Evolutionary conservation across 768 basidiomycete genomes (phyloP).

Genomic region (Coprinopsis strossmayeri): DNA sequence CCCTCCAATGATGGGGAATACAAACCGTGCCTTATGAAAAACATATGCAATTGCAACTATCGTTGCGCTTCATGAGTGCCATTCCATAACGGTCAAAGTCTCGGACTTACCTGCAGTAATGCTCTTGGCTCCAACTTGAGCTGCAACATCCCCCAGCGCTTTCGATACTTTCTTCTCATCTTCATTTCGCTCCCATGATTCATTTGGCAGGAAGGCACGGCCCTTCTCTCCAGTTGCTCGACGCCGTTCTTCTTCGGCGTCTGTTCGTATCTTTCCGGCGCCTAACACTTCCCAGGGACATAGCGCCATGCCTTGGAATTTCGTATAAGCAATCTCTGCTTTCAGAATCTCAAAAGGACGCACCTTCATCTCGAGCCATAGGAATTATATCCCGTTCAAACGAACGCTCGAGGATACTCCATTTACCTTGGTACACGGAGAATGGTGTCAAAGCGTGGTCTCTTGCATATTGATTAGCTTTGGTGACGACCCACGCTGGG

Average conservation of each 20-base stretch:
- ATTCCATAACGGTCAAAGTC: background rate
- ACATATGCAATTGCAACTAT: constrained; percentile 50
- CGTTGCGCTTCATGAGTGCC: constrained; percentile 19
- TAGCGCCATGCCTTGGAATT: constrained; percentile 24
- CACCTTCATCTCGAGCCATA: constrained; percentile 37
- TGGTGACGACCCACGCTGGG: constrained; percentile 40
- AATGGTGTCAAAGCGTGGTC: constrained; percentile 43
- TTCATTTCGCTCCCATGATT: constrained; percentile 41
- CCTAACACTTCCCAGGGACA: constrained; percentile 29
- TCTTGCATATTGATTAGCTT: constrained; percentile 42
- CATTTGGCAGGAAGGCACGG: constrained; percentile 22
- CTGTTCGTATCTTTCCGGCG: constrained; percentile 45
- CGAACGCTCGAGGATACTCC: constrained; percentile 35
- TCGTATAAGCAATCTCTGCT: too few relatives aligned
- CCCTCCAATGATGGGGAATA: constrained; percentile 47
- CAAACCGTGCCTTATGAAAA: constrained; percentile 45
- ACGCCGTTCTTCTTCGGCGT: constrained; percentile 33
- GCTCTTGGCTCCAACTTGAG: constrained; percentile 39
- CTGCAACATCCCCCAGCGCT: constrained; percentile 44
- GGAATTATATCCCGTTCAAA: constrained; percentile 48
- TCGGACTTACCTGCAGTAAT: constrained; percentile 36
- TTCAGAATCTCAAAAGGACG: constrained; percentile 11
- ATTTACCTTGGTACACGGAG: constrained; percentile 42
- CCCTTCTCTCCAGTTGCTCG: constrained; percentile 31
- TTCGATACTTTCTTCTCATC: constrained; percentile 33